phyloP scores from a whole-genome alignment of 331 rosid genomes.

The Malus hybrid region DNA sequence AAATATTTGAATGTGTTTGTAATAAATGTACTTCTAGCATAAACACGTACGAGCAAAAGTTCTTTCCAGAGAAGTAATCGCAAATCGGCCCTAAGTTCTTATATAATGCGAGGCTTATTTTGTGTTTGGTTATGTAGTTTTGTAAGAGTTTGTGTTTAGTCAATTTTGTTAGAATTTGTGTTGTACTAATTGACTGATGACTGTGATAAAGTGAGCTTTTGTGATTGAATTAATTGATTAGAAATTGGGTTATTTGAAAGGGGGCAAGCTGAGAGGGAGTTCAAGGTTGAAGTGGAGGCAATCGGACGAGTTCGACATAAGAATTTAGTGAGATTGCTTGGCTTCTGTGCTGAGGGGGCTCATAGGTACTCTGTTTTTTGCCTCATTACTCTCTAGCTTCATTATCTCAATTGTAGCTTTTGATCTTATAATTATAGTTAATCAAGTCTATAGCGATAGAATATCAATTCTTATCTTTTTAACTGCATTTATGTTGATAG shows the following conservation, averaged over 20 bases:
- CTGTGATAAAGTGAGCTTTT: background rate
- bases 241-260: background rate
- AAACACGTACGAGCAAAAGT: background rate
- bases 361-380: conserved; percentile 34
- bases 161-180: background rate
- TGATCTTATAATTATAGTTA: background rate
- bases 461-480: background rate
- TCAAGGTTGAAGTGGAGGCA: conserved; percentile 26
- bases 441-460: background rate
- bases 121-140: background rate
- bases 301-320: conserved; percentile 66
- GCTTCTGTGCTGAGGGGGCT: conserved; percentile 65
- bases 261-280: background rate
- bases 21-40: background rate
- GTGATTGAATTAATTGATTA: background rate
- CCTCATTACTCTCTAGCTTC: background rate
- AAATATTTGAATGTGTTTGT: background rate
- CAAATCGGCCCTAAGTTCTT: background rate
- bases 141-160: no score
- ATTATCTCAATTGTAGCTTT: background rate
- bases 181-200: background rate
- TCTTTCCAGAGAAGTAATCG: background rate
- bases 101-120: background rate
- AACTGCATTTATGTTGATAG: conserved; percentile 19
- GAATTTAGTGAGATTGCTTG: conserved; percentile 57